Base-by-base conservation (phyloP, 73 alveolate species). In the Paramecium pentaurelia region DNA sequence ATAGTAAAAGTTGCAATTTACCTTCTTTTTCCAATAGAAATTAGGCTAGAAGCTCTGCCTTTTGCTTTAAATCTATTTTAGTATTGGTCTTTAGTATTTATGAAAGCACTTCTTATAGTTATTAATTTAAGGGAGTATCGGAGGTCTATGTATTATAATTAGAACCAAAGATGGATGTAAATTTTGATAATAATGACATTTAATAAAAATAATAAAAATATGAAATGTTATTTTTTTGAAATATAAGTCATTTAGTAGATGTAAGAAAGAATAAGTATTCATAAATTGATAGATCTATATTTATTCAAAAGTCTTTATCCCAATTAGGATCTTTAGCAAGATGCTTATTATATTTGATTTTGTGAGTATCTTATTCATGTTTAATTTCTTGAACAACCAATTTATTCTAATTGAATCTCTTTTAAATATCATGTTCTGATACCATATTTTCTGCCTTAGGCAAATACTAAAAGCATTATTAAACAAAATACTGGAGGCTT, bases 301-400 rank as follows among this genome's bases (percentile, higher is more conserved):
- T 12, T 49, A 49, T 54, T 89, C 94, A 89, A 37, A 51, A 86
- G n/a, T 86, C 88, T 86, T 58, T 59, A 86, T 86, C 93, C 93
- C 93, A 86, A 86, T 86, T 86, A 59, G 93, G 88, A 40, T 59
- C 88, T 58, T 49, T 80, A 49, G 86, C 93, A 22, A 44, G 18
- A 1, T 86, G 38, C 25, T 86, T 70, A 58, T 28, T 70, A 25
- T 60, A 59, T 44, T 38, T 58, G 25, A 60, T 38, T 40, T 89
- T 83, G 9, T 70, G 54, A 22, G 28, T 27, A 22, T 25, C 22
- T 38, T 89, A 16, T 73, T 68, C 90, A 38, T 71, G 30, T 51
- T 89, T 89, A 5, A 89, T 86, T 47, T 49, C 88, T 11, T 49
- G 10, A 22, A 40, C 68, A 27, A 86, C 71, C 11, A 49, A 90